Conservation (phyloP, 2,329 filamentous ascomycete genomes). For the Sporothrix protearum region DNA sequence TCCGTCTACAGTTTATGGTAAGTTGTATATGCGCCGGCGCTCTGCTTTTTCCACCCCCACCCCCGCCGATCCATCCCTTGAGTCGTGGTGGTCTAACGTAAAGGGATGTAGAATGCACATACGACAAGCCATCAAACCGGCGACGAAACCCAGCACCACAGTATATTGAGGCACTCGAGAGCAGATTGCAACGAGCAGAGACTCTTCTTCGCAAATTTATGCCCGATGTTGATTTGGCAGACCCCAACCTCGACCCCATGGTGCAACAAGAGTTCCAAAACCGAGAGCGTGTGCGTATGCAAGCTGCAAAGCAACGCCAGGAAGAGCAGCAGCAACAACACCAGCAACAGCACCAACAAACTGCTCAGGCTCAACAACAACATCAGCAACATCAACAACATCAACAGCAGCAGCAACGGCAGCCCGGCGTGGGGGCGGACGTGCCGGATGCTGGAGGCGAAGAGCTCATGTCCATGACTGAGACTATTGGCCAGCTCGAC, state of each 20-base stretch:
- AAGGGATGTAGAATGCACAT: constrained; percentile 70
- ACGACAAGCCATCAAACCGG: constrained; percentile 90
- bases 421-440: neutral
- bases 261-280: constrained; percentile 66
- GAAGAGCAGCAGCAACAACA: constrained; percentile 33
- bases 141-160: constrained; percentile 86
- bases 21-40: neutral
- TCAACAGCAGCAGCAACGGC: constrained; percentile 2
- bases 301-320: constrained; percentile 42
- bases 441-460: constrained; percentile 10
- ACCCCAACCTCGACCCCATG: constrained; percentile 74
- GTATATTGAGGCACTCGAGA: constrained; percentile 87
- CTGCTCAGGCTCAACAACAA: constrained; percentile 35
- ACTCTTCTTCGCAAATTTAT: constrained; percentile 72
- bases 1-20: constrained; percentile 93
- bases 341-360: constrained; percentile 16
- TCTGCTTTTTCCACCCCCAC: neutral
- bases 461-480: constrained; percentile 86
- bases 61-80: neutral
- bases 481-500: constrained; percentile 84
- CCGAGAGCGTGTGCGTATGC: constrained; percentile 50
- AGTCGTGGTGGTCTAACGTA: neutral
- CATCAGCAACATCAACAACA: no score
- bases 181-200: constrained; percentile 77
- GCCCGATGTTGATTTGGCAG: constrained; percentile 79